Evolutionary conservation across 768 basidiomycete genomes (phyloP).

Genomic region (Mrakia gelida): DNA sequence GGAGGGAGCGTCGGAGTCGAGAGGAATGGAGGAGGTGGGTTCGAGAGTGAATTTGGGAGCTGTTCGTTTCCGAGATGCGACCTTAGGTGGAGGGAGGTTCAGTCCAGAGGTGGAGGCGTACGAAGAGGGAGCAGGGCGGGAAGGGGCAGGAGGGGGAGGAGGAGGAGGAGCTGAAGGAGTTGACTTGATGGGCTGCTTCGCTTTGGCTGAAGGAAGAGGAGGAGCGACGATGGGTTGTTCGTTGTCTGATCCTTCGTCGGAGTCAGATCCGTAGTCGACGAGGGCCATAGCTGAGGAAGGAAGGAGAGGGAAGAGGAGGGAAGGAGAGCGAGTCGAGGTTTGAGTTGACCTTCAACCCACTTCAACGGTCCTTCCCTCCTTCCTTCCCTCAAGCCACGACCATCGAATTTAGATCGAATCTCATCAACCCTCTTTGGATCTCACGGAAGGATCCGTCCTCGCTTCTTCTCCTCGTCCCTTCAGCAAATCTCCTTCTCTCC

Average conservation of each 20-base stretch:
- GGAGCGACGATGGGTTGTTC: conserved; percentile 5
- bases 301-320: too few species aligned
- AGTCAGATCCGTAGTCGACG: conserved; percentile 32
- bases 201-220: neutral
- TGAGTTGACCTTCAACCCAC: too few species aligned
- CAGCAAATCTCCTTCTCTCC: too few species aligned
- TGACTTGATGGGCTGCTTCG: neutral
- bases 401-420: too few species aligned
- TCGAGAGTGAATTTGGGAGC: conserved; percentile 24
- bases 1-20: neutral
- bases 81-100: conserved; percentile 25
- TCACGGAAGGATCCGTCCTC: too few species aligned
- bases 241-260: conserved; percentile 16
- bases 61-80: conserved; percentile 3
- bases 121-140: conserved; percentile 7
- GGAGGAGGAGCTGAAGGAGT: neutral
- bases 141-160: conserved; percentile 9
- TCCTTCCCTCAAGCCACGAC: too few species aligned
- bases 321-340: too few species aligned
- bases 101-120: conserved; percentile 22
- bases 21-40: neutral
- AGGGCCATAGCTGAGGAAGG: conserved; percentile 17
- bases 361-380: too few species aligned
- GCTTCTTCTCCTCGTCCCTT: too few species aligned
- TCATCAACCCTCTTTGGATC: too few species aligned